A percentile compares a stretch with the other conserved stretches of the same genome.
Conservation (phyloP, 2,329 filamentous ascomycete genomes). For the Aspergillus flavus region DNA sequence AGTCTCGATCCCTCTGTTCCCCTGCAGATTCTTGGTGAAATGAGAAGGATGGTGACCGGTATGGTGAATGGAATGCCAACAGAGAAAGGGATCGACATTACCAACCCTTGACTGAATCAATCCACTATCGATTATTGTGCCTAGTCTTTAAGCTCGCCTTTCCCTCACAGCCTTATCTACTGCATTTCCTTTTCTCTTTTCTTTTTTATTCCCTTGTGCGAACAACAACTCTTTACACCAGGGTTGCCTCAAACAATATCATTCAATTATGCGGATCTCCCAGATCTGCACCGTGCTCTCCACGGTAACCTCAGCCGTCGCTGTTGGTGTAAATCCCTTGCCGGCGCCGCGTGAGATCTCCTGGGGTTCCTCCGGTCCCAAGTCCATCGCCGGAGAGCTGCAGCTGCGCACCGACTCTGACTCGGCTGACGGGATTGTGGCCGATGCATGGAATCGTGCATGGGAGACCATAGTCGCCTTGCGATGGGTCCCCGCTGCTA, state of each 20-base stretch:
- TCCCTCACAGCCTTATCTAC: background rate
- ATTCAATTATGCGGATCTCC: conserved; percentile 30
- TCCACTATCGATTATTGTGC: background rate
- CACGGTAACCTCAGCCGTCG: conserved; percentile 39
- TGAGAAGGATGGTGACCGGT: background rate
- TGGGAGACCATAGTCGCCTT: conserved; percentile 51
- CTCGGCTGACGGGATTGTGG: conserved; percentile 37
- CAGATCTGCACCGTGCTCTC: conserved; percentile 29
- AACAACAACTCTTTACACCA: too few species aligned
- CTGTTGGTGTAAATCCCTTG: conserved; percentile 56
- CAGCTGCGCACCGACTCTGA: conserved; percentile 41
- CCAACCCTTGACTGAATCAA: background rate
- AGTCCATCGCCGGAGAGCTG: conserved; percentile 43
- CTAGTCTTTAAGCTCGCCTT: background rate
- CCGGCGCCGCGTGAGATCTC: conserved; percentile 56
- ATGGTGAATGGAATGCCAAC: background rate
- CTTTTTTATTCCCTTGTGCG: background rate
- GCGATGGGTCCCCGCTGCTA: conserved; percentile 58
- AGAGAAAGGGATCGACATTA: background rate
- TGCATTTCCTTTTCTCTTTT: background rate
- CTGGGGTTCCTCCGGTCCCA: conserved; percentile 57
- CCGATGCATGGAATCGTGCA: conserved; percentile 54
- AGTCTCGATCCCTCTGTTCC: background rate
- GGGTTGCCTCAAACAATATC: conserved; percentile 1
- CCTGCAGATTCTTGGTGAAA: background rate